These are phyloP conservation scores for Perilla frutescens DNA, from an alignment of 257 asterid genomes.

Conservation along the genomic window DNA sequence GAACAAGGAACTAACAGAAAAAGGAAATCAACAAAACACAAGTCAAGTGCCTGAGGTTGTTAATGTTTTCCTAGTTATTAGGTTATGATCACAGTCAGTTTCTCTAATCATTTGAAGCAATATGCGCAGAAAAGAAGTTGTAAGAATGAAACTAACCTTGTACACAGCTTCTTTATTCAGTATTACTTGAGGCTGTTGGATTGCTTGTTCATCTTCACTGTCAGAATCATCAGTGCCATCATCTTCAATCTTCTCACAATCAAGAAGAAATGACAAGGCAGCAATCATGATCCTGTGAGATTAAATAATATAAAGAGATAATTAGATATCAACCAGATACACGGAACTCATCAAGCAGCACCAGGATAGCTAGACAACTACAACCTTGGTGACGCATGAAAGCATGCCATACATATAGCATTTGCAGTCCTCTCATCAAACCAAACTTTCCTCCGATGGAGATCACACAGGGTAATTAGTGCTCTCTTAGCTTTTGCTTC, in stretches of 20 bases:
- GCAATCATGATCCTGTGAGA: constrained; percentile 90
- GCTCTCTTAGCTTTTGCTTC: constrained; percentile 84
- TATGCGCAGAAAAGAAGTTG: not conserved
- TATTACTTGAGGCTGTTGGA: constrained; percentile 62
- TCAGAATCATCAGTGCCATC: constrained; percentile 77
- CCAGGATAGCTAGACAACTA: not conserved
- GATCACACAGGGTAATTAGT: constrained; percentile 74
- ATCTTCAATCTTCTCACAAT: constrained; percentile 83
- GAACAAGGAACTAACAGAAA: not conserved
- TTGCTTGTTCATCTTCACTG: constrained; percentile 66
- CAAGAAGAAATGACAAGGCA: constrained; percentile 88
- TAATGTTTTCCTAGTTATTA: constrained; percentile 2
- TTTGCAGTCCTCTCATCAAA: constrained; percentile 89
- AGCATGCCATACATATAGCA: constrained; percentile 89
- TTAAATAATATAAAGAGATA: constrained; percentile 26
- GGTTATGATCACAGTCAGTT: constrained; percentile 6
- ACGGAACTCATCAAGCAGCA: constrained; percentile 6
- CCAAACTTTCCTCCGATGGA: constrained; percentile 91
- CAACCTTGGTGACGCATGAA: constrained; percentile 79
- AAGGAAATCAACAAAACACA: constrained; percentile 8
- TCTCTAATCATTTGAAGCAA: not conserved
- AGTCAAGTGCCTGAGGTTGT: constrained; percentile 7
- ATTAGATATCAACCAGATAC: constrained; percentile 10
- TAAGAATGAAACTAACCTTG: constrained; percentile 63
- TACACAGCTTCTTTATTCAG: constrained; percentile 81